These are phyloP conservation scores for Fusarium tuaranense DNA, from an alignment of 2,329 filamentous ascomycete species.

Conservation along the genomic window DNA sequence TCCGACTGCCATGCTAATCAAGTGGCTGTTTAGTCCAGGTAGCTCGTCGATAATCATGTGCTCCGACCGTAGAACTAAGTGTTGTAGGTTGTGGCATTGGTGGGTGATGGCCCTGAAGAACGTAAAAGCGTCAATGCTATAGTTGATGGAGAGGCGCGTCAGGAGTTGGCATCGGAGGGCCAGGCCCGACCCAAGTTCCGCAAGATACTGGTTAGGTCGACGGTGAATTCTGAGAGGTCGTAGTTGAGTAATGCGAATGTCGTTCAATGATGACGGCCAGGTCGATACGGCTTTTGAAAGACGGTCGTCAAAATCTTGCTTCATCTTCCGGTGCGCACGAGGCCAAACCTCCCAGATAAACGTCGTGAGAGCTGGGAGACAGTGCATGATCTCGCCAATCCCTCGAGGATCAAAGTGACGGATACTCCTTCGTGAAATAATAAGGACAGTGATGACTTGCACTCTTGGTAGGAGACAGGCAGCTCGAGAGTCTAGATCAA, in stretches of 20 bases:
- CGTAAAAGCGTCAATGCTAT: neutral
- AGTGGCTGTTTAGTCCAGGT: neutral
- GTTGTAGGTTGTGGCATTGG: neutral
- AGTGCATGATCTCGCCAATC: neutral
- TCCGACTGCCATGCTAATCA: neutral
- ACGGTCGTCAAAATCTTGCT: neutral
- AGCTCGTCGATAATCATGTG: neutral
- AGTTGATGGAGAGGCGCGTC: neutral
- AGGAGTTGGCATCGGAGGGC: neutral
- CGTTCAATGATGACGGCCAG: slow-evolving; percentile 1
- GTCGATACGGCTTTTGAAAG: neutral
- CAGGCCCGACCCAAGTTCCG: neutral
- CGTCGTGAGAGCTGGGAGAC: neutral
- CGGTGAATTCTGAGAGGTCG: neutral
- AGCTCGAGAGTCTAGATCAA: neutral
- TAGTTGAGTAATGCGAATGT: neutral
- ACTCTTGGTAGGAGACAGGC: neutral
- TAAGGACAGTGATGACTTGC: neutral
- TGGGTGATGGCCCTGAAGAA: neutral
- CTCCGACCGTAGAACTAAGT: neutral
- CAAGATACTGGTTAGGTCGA: neutral
- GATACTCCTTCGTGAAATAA: neutral
- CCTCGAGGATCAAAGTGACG: neutral
- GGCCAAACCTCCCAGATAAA: neutral
- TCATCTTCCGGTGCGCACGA: neutral